Conservation (phyloP, 1,284 basidiomycete species). For the Peniophora sp. region DNA sequence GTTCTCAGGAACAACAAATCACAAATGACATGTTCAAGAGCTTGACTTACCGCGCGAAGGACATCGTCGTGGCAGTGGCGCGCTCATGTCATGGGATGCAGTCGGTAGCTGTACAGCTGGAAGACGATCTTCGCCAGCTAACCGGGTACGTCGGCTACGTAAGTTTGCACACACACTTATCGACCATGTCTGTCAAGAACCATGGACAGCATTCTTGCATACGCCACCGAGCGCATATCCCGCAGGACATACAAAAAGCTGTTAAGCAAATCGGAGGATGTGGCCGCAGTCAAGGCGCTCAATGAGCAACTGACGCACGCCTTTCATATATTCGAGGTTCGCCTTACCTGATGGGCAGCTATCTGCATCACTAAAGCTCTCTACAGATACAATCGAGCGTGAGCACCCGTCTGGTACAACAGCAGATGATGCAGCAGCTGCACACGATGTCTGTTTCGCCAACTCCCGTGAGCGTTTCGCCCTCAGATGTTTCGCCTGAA, state of each 20-base stretch:
- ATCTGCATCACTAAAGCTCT: background rate
- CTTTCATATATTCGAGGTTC: background rate
- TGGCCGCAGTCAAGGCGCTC: background rate
- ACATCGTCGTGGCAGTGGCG: background rate
- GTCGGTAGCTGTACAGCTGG: background rate
- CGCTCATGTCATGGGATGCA: background rate
- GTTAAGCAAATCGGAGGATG: background rate
- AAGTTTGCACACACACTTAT: background rate
- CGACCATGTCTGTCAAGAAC: background rate
- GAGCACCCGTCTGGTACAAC: background rate
- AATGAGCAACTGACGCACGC: background rate
- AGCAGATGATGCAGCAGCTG: background rate
- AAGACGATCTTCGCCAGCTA: background rate
- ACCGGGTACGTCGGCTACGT: background rate
- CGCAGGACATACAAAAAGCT: background rate
- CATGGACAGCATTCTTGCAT: background rate
- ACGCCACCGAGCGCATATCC: background rate
- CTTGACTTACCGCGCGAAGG: background rate
- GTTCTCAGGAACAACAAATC: background rate
- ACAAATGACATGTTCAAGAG: background rate
- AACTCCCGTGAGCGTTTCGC: too few relatives aligned
- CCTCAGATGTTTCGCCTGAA: too few relatives aligned
- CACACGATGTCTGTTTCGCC: background rate
- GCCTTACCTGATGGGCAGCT: background rate
- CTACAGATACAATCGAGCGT: background rate